Evolutionary conservation across 2,329 filamentous ascomycete genomes (phyloP), one percentile per base, ranked within the genome.

Genomic region (Colletotrichum sp.): DNA sequence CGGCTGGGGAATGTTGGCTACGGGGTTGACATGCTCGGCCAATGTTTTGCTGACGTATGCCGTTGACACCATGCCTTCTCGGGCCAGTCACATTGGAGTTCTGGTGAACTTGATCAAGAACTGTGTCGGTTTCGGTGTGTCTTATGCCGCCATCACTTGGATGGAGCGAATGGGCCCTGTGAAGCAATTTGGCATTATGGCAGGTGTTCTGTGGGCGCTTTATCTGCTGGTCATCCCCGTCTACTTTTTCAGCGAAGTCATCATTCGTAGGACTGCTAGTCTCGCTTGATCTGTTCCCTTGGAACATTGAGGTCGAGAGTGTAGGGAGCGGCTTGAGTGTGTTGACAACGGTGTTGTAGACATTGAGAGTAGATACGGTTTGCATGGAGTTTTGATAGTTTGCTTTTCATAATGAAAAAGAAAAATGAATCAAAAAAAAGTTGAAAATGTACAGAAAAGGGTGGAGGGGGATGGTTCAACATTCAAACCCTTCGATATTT

Each of bases 41-140:
- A 79, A 79, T 26, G 69, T 79, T 14, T 34, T 79, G 10, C 69
- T 79, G 6, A 78, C 76, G 4, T 79, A 79, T 24, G 73, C 74
- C 10, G 76, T 79, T 14, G 78, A 79, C 62, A 77, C 69, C 10
- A 71, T 76, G 55, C 71, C 74, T 9, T 16, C 56, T 14, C 62
- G 72, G 16, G 76, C 78, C 18, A 73, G 70, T 5, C 67, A 79
- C 32, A 76, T 79, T 62, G 78, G 77, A 7, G 69, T 75, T 9
- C n/a, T 78, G 21, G 76, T 79, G 34, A 78, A 78, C 43, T 63
- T 79, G 59, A 75, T 75, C 13, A 79, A 79, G 66, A 79, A 79
- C 34, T 64, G 28, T 14, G 36, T 79, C 24, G 76, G 55, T 2
- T 78, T 78, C 61, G 77, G 73, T 4, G 76, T 77, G 13, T 78